phyloP scores from a whole-genome alignment of 441 rosid genomes.

The Syzygium syzygioides region DNA sequence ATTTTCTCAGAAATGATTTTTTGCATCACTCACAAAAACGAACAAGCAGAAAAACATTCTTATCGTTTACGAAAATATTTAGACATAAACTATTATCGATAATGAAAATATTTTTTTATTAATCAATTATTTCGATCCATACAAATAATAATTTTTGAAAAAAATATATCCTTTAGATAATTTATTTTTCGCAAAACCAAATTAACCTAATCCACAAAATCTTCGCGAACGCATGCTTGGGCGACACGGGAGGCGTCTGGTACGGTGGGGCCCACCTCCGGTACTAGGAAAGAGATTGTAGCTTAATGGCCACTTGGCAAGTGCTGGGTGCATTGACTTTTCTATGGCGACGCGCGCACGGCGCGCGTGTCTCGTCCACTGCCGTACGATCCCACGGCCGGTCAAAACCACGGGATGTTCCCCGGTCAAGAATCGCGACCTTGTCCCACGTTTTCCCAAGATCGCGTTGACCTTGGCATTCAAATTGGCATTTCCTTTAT shows the following conservation, averaged over 20 bases:
- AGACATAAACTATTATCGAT: background rate
- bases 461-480: background rate
- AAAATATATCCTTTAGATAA: too few species aligned
- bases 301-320: background rate
- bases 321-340: background rate
- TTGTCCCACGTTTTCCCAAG: background rate
- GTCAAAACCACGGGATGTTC: background rate
- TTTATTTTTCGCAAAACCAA: background rate
- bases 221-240: background rate
- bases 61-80: fast-evolving
- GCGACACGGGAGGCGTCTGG: background rate
- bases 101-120: background rate
- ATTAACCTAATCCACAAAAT: background rate
- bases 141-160: background rate
- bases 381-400: background rate
- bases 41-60: background rate
- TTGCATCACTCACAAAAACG: background rate
- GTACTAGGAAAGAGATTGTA: background rate
- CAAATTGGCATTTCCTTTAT: background rate
- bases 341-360: background rate
- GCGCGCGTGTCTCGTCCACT: background rate
- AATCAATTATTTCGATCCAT: background rate
- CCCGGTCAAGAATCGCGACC: background rate
- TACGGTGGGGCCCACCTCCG: background rate
- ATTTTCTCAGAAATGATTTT: too few species aligned